These are phyloP conservation scores for Colletotrichum theobromicola DNA, from an alignment of 2,329 filamentous ascomycete genomes.

Conservation along the genomic window DNA sequence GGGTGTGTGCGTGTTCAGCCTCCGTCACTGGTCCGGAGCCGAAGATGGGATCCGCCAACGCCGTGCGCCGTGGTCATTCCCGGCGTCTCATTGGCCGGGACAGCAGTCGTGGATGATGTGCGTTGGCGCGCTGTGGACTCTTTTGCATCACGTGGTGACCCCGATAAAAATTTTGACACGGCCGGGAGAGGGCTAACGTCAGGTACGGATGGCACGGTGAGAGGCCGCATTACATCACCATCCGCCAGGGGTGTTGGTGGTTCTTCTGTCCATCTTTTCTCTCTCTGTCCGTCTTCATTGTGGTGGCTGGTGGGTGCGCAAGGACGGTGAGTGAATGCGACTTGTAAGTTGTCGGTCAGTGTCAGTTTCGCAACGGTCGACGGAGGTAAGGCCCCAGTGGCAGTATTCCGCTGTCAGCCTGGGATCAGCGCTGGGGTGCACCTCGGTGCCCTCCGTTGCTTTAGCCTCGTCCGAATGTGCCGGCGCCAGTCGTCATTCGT, in stretches of 20 bases:
- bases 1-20: background rate
- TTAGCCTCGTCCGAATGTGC: conserved; percentile 1
- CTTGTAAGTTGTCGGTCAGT: background rate
- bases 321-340: background rate
- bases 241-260: background rate
- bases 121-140: background rate
- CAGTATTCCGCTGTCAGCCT: background rate
- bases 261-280: background rate
- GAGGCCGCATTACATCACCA: conserved; percentile 14
- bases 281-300: too few relatives aligned
- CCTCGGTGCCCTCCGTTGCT: background rate
- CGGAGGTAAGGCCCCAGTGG: background rate
- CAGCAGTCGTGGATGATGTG: background rate
- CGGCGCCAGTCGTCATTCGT: background rate
- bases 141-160: conserved; percentile 4
- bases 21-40: conserved; percentile 21
- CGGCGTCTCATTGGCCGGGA: background rate
- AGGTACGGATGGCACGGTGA: background rate
- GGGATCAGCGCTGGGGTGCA: background rate
- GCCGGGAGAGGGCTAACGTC: background rate
- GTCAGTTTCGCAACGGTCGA: background rate
- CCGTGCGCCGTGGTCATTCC: background rate
- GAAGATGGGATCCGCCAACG: background rate
- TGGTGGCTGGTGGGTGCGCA: background rate
- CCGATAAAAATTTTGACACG: conserved; percentile 8